Evolutionary conservation across 1,284 basidiomycete genomes (phyloP), one percentile per base, ranked within the genome.

Genomic region (Leccinum griseonigrum): DNA sequence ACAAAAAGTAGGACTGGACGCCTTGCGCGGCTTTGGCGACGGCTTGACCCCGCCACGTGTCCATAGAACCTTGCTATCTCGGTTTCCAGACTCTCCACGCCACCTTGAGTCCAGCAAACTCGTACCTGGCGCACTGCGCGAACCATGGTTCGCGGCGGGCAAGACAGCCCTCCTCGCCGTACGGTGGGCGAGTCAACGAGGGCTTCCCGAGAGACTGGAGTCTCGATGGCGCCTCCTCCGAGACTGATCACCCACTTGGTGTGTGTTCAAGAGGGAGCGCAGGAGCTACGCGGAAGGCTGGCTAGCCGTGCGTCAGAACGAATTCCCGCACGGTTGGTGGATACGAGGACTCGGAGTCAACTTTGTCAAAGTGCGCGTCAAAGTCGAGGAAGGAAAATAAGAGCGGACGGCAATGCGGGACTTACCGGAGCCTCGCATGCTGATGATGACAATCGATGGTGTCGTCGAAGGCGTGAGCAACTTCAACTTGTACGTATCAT

Each of bases 341-440:
- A 62, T 89, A 81, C 65, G 88, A 83, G 58, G 83, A 77, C 67
- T 88, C 87, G 22, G 22, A 26, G 22, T 26, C 22, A 26, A 26
- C 22, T 26, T 26, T 26, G 22, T 26, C 22, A 72, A 98, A 95
- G 68, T 86, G 86, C 8, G 79, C 79, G 71, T 99, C 97, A 32
- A 50, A 95, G 70, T 99, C 97, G 68, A 97, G 77, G 73, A 92
- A 92, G 2, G 85, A 82, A 79, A 95, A 91, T 1, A 81, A 83
- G 7, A 98, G 83, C 0, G 87, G 80, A 13, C 83, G 77, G 1
- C 95, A 63, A 98, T 84, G 77, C 90, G 91, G 1, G 93, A 94
- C 82, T 99, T 99, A 60, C 97, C 97, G 0, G 94, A 93, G 6
- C 97, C 97, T 36, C 97, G 91, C 97, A 99, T 98, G 43, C 97